Percentiles rank a stretch among this genome's conserved stretches.
These are phyloP conservation scores for Calonectria pseudoturangicola DNA, from an alignment of 2,329 filamentous ascomycete genomes.

Conservation along the genomic window DNA sequence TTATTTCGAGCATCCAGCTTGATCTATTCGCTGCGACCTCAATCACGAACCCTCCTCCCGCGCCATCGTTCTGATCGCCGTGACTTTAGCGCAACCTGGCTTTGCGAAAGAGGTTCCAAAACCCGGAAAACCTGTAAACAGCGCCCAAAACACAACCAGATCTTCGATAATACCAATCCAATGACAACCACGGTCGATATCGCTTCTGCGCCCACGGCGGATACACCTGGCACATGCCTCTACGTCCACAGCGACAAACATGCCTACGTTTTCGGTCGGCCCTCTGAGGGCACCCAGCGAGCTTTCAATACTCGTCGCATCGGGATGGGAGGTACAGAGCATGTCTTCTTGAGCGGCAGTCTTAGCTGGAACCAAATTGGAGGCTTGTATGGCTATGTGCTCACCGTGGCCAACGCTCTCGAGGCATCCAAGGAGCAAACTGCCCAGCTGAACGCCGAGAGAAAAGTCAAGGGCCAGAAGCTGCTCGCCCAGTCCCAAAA, in stretches of 20 bases:
- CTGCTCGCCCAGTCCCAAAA: slow-evolving; percentile 49
- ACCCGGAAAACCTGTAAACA: neutral
- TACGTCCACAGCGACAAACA: slow-evolving; percentile 87
- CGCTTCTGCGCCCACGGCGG: slow-evolving; percentile 87
- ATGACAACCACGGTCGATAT: slow-evolving; percentile 88
- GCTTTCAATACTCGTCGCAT: slow-evolving; percentile 81
- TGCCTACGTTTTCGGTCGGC: slow-evolving; percentile 89
- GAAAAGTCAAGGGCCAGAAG: slow-evolving; percentile 62
- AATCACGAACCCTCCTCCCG: slow-evolving; percentile 10
- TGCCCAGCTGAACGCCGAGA: slow-evolving; percentile 63
- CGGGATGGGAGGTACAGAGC: slow-evolving; percentile 78
- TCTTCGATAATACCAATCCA: slow-evolving; percentile 23
- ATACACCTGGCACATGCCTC: slow-evolving; percentile 88
- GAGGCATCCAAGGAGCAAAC: slow-evolving; percentile 66
- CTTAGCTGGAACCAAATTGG: slow-evolving; percentile 86
- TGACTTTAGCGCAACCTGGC: neutral
- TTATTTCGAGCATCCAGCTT: neutral
- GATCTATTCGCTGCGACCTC: slow-evolving; percentile 25
- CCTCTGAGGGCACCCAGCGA: slow-evolving; percentile 90
- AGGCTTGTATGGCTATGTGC: slow-evolving; percentile 88
- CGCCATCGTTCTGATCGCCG: neutral
- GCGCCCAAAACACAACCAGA: neutral
- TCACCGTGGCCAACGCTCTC: slow-evolving; percentile 85
- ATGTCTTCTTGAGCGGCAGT: slow-evolving; percentile 89
- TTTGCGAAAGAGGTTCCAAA: neutral